Evolutionary conservation across 106 monocot species (phyloP).

Genomic region (Amphibolis antarctica): DNA sequence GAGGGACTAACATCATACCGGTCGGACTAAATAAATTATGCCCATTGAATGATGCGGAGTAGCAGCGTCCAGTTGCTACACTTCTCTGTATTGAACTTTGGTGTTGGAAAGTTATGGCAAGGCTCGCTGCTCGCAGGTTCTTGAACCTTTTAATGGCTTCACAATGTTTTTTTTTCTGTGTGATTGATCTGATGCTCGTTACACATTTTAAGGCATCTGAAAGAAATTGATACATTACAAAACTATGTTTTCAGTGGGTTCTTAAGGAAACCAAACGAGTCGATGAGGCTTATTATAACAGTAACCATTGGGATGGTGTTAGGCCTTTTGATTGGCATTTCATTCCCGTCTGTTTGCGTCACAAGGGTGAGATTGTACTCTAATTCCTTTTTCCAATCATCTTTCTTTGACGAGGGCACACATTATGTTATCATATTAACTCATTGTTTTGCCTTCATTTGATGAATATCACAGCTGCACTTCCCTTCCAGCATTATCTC

Average conservation of each 20-base stretch:
- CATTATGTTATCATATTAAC: background rate
- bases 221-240: background rate
- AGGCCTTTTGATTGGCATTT: conserved; percentile 20
- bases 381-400: background rate
- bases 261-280: conserved; percentile 16
- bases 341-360: conserved; percentile 14
- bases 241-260: conserved; percentile 6
- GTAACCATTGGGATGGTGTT: conserved; percentile 13
- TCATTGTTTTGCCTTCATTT: too few species aligned
- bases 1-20: background rate
- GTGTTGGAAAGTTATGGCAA: conserved; percentile 6
- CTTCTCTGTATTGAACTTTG: background rate
- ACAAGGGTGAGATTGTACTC: conserved; percentile 9
- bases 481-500: conserved; percentile 15
- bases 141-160: background rate
- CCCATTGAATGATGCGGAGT: background rate
- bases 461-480: conserved; percentile 8
- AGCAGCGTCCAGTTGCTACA: conserved; percentile 4
- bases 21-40: conserved; percentile 2
- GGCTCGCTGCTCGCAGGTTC: conserved; percentile 13
- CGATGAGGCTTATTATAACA: conserved; percentile 14
- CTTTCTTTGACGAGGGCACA: background rate
- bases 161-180: background rate
- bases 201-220: background rate
- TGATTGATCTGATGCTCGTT: background rate